Evolutionary conservation across 2,329 filamentous ascomycete species (phyloP).

Genomic region (Elsinoe fawcettii): DNA sequence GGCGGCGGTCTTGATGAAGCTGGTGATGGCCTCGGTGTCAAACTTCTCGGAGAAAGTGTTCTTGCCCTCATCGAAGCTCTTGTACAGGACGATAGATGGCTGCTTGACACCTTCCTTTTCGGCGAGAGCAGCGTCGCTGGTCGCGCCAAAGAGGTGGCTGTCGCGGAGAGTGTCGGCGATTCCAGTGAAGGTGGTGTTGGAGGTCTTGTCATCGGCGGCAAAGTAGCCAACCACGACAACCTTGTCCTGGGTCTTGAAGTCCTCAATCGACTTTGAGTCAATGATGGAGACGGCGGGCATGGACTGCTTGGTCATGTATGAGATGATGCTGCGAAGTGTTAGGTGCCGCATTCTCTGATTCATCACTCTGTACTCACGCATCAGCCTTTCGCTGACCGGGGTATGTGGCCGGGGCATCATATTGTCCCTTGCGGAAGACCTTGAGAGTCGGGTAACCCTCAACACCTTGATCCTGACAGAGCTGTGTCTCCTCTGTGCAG

Average conservation of each 20-base stretch:
- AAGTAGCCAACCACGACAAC: conserved; percentile 90
- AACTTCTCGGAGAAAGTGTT: conserved; percentile 74
- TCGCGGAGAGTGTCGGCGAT: conserved; percentile 73
- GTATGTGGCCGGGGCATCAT: conserved; percentile 74
- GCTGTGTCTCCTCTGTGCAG: conserved; percentile 88
- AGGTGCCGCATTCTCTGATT: conserved; percentile 23
- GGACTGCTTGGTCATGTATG: conserved; percentile 97
- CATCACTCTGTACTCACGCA: conserved; percentile 37
- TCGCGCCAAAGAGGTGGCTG: conserved; percentile 84
- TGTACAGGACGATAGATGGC: conserved; percentile 89
- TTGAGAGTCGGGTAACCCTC: conserved; percentile 98
- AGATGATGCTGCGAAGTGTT: conserved; percentile 47
- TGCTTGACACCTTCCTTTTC: conserved; percentile 83
- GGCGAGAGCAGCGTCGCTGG: conserved; percentile 73
- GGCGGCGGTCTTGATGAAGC: conserved; percentile 75
- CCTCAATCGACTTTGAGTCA: conserved; percentile 72
- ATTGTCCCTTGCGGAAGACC: conserved; percentile 74
- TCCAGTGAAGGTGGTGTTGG: conserved; percentile 75
- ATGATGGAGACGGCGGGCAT: conserved; percentile 84
- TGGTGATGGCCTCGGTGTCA: conserved; percentile 67
- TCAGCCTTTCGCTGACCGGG: conserved; percentile 81
- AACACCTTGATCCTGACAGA: conserved; percentile 83
- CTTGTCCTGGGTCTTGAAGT: conserved; percentile 98
- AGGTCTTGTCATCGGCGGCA: conserved; percentile 68
- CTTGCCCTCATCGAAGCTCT: conserved; percentile 96